A percentile compares a stretch with the other conserved stretches of the same genome.
Conservation (phyloP, 306 rosid genomes). For the Bauhinia variegata region DNA sequence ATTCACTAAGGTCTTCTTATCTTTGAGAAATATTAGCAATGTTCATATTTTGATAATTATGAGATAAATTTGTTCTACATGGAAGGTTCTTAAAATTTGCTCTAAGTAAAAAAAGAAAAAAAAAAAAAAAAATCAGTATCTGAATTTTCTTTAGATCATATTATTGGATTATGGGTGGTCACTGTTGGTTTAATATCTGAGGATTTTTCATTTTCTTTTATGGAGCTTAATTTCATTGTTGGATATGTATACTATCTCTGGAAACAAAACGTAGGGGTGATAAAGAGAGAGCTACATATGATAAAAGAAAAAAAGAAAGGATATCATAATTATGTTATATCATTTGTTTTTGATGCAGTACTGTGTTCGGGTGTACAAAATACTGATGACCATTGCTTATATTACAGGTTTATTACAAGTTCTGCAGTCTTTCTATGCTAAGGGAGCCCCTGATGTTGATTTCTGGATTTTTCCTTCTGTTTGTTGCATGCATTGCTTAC, state of each 20-base stretch:
- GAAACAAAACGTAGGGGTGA: conserved; percentile 7
- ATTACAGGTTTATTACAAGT: conserved; percentile 92
- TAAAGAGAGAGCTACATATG: conserved; percentile 18
- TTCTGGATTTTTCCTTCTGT: conserved; percentile 75
- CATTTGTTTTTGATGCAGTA: conserved; percentile 5
- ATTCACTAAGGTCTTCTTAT: conserved; percentile 2
- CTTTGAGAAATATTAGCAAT: background rate
- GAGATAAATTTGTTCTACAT: background rate
- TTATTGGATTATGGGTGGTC: conserved; percentile 18
- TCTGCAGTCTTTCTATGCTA: conserved; percentile 86
- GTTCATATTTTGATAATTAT: background rate
- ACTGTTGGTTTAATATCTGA: background rate
- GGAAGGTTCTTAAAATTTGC: background rate
- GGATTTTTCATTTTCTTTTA: background rate
- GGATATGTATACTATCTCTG: conserved; percentile 3
- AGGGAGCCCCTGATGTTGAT: conserved; percentile 93
- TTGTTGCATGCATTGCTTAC: conserved; percentile 74
- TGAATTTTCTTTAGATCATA: conserved; percentile 26
- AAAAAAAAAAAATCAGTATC: conserved; percentile 23
- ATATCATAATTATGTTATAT: background rate
- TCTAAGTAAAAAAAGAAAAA: background rate
- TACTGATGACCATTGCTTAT: conserved; percentile 17
- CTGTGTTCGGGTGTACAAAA: conserved; percentile 21
- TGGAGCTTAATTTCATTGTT: conserved; percentile 4
- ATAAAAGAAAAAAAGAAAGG: background rate